Percentiles rank a stretch among this genome's conserved stretches.
phyloP scores from a whole-genome alignment of 2,329 filamentous ascomycete genomes.

The Botryotinia narcissicola region DNA sequence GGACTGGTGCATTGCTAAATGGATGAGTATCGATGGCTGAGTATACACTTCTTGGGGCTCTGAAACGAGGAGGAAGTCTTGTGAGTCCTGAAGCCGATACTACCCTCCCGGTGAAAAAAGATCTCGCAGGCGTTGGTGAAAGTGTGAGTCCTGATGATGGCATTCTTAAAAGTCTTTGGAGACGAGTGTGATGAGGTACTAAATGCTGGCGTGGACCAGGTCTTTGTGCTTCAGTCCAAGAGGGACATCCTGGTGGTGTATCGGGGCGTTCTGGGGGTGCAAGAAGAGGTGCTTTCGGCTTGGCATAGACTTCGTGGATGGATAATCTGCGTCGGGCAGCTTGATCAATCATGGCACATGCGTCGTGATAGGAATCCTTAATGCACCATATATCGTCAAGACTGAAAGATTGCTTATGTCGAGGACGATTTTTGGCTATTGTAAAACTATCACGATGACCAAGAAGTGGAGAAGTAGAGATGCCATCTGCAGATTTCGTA shows the following conservation, averaged over 20 bases:
- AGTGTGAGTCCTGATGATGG: constrained; percentile 21
- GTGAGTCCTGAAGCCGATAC: constrained; percentile 13
- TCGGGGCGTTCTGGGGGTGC: constrained; percentile 33
- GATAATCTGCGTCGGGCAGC: constrained; percentile 24
- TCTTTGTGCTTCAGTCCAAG: constrained; percentile 37
- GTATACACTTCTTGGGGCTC: constrained; percentile 37
- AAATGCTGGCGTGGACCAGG: constrained; percentile 13
- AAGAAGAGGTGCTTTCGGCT: constrained; percentile 35
- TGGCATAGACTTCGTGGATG: constrained; percentile 36
- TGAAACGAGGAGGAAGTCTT: constrained; percentile 28
- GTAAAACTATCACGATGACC: constrained; percentile 35
- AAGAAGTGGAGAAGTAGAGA: constrained; percentile 32
- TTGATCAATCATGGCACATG: constrained; percentile 31
- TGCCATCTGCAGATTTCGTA: constrained; percentile 34
- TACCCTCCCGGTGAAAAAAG: constrained; percentile 10
- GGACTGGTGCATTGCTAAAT: constrained; percentile 31
- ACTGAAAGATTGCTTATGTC: constrained; percentile 40
- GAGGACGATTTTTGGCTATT: constrained; percentile 30
- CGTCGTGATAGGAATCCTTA: constrained; percentile 36
- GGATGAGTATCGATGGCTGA: constrained; percentile 36
- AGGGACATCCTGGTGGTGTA: constrained; percentile 39
- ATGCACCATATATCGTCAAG: constrained; percentile 39
- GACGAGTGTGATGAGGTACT: constrained; percentile 20
- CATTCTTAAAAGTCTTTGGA: constrained; percentile 31
- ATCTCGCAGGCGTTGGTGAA: constrained; percentile 16